Percentiles rank a stretch among this genome's conserved stretches.
These are phyloP conservation scores for Amylostereum areolatum DNA, from an alignment of 1,284 basidiomycete genomes.

Conservation along the genomic window DNA sequence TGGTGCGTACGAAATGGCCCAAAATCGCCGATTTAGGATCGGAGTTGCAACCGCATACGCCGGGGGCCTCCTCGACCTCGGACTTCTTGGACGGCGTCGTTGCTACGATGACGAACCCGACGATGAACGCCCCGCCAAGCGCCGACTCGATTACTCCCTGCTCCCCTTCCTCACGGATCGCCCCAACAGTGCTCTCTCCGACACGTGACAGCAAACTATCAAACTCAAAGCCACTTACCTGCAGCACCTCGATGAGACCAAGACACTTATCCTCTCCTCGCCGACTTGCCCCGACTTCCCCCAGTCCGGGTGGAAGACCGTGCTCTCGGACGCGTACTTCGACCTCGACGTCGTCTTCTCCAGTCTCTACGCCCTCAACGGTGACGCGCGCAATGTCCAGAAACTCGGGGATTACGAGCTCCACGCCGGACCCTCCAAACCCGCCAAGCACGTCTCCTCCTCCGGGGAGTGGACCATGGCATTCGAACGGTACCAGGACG, in stretches of 20 bases:
- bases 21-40: too few relatives aligned
- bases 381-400: neutral
- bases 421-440: neutral
- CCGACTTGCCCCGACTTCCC: neutral
- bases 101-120: neutral
- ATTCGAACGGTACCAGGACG: neutral
- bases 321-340: neutral
- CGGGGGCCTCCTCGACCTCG: too few relatives aligned
- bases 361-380: neutral
- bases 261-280: neutral
- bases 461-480: neutral
- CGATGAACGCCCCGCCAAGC: neutral
- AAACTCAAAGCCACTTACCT: neutral
- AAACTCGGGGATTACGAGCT: constrained; percentile 1
- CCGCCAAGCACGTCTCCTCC: neutral
- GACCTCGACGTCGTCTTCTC: neutral
- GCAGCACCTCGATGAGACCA: neutral
- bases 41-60: too few relatives aligned
- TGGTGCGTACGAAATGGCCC: too few relatives aligned
- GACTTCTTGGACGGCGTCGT: too few relatives aligned
- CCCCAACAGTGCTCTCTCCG: neutral
- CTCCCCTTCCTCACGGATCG: neutral
- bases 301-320: neutral
- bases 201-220: neutral
- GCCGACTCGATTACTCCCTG: neutral